Percentiles rank a stretch among this genome's conserved stretches.
Conservation (phyloP, 768 basidiomycete genomes). For the Imleria badia region DNA sequence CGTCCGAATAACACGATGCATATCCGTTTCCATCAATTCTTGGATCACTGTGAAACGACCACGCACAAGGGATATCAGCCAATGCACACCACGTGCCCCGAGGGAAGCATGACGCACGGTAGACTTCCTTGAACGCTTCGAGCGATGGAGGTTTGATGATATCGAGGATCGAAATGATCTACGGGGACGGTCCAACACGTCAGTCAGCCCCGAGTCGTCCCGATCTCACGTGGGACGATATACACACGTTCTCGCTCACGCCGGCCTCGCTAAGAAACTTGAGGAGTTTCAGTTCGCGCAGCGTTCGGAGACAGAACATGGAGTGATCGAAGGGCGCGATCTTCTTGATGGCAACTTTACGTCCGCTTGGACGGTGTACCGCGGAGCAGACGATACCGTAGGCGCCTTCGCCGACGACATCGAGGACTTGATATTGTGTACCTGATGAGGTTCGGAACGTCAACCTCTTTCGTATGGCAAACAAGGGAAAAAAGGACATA, state of each 20-base stretch:
- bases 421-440: constrained; percentile 79
- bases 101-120: constrained; percentile 45
- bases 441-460: constrained; percentile 37
- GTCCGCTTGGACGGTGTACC: constrained; percentile 78
- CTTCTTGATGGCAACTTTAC: constrained; percentile 96
- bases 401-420: constrained; percentile 88
- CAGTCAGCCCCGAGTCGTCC: neutral
- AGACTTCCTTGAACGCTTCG: constrained; percentile 87
- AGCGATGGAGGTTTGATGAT: constrained; percentile 79
- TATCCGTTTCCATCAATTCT: constrained; percentile 94
- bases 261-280: constrained; percentile 86
- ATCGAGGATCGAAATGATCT: constrained; percentile 91
- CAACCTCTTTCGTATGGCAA: neutral
- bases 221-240: neutral
- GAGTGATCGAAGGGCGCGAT: constrained; percentile 95
- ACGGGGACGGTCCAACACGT: neutral
- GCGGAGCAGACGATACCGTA: constrained; percentile 97
- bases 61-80: constrained; percentile 1
- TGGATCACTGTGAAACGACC: constrained; percentile 61
- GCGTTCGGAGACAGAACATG: constrained; percentile 91
- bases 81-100: neutral
- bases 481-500: neutral
- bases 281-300: constrained; percentile 80
- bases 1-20: constrained; percentile 95
- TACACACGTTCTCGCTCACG: constrained; percentile 79